Percentiles rank a stretch among this genome's conserved stretches.
Evolutionary conservation across 345 rosid species (phyloP).

Genomic region (Abelmoschus esculentus): DNA sequence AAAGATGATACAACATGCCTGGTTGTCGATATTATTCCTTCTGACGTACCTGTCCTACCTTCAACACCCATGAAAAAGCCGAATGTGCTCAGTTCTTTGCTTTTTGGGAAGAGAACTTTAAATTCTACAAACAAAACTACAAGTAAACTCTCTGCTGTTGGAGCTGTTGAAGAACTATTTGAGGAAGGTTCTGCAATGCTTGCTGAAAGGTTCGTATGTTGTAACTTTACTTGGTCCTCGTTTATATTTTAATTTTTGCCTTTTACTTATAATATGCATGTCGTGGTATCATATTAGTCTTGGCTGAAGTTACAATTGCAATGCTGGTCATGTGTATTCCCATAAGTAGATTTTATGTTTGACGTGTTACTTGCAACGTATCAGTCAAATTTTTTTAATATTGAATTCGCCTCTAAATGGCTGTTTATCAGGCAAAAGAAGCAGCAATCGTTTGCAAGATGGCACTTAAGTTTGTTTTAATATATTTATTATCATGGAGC

Average conservation of each 20-base stretch:
- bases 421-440: not conserved
- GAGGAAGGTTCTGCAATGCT: constrained; percentile 99
- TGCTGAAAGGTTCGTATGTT: constrained; percentile 64
- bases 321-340: no score
- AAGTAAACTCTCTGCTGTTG: constrained; percentile 85
- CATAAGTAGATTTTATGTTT: not conserved
- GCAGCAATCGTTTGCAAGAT: not conserved
- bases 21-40: constrained; percentile 95
- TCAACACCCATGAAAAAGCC: constrained; percentile 63
- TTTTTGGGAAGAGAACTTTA: constrained; percentile 52
- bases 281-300: not conserved
- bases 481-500: not conserved
- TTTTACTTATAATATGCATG: not conserved
- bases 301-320: not conserved
- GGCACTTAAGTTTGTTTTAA: not conserved
- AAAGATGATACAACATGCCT: constrained; percentile 99
- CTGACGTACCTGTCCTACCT: constrained; percentile 63
- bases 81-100: constrained; percentile 48
- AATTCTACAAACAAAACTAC: constrained; percentile 44
- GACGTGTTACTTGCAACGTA: not conserved
- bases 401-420: not conserved
- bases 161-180: constrained; percentile 93
- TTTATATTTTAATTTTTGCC: not conserved
- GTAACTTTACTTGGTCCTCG: not conserved
- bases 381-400: not conserved